Evolutionary conservation across 352 stramenopile genomes (phyloP).

Genomic region (Hyaloperonospora arabidopsidis): DNA sequence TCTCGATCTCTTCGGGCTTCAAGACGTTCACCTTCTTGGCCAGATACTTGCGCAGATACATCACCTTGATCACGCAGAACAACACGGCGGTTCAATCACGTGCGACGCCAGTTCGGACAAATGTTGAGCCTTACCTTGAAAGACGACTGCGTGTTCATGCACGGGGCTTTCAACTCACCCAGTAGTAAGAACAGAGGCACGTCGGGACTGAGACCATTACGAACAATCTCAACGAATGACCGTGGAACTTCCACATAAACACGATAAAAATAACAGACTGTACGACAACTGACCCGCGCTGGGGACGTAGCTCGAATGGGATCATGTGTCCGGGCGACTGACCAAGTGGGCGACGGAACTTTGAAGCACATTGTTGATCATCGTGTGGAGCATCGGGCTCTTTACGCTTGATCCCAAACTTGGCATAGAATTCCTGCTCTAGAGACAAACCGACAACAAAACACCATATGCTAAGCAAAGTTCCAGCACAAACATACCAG

Average conservation of each 20-base stretch:
- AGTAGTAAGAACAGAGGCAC: conserved; percentile 40
- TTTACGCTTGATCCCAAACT: conserved; percentile 57
- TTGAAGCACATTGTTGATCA: conserved; percentile 6
- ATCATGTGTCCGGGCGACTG: conserved; percentile 34
- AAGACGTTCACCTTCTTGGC: conserved; percentile 34
- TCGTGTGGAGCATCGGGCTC: conserved; percentile 9
- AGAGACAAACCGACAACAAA: conserved; percentile 1
- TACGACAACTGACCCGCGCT: conserved; percentile 25
- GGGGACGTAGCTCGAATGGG: conserved; percentile 40
- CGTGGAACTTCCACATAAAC: no score
- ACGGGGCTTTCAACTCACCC: conserved; percentile 22
- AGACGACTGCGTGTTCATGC: conserved; percentile 36
- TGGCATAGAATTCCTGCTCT: conserved; percentile 39
- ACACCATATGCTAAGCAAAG: background rate
- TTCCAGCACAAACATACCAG: background rate
- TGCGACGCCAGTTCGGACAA: background rate
- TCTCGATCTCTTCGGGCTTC: conserved; percentile 45
- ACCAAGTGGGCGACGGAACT: conserved; percentile 17
- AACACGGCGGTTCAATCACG: background rate
- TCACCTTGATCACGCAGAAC: conserved; percentile 27
- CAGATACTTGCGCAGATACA: conserved; percentile 56
- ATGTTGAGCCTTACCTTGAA: conserved; percentile 29
- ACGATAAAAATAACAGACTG: background rate
- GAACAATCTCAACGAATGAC: background rate
- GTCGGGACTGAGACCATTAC: conserved; percentile 19